A percentile compares a stretch with the other conserved stretches of the same genome.
Conservation (phyloP, 2,329 filamentous ascomycete species). For the Ophiostoma montium region DNA sequence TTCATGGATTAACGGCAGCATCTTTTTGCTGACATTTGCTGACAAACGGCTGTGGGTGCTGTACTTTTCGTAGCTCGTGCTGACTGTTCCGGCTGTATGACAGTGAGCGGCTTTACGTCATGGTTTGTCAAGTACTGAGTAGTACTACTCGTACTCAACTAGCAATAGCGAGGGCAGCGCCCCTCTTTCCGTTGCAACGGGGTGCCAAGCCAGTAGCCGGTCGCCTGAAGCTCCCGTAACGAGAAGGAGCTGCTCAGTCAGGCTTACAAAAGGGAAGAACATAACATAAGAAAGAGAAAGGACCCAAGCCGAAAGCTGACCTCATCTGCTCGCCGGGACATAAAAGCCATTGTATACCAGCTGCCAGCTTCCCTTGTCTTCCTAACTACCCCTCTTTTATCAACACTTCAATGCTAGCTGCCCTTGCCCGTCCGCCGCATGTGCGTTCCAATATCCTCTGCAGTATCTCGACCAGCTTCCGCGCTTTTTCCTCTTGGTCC, state of each 20-base stretch:
- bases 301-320: too few species aligned
- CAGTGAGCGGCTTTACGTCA: slow-evolving; percentile 8
- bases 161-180: not conserved
- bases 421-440: slow-evolving; percentile 6
- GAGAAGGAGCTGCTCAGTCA: too few species aligned
- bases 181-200: too few species aligned
- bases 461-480: not conserved
- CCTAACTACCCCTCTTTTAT: not conserved
- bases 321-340: too few species aligned
- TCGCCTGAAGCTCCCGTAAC: too few species aligned
- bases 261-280: too few species aligned
- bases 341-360: not conserved
- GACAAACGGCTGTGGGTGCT: not conserved
- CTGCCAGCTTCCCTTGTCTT: not conserved
- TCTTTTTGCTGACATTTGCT: not conserved
- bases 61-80: not conserved
- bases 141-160: too few species aligned
- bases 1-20: not conserved
- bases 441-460: slow-evolving; percentile 3
- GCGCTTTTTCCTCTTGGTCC: not conserved
- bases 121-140: slow-evolving; percentile 10
- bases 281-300: too few species aligned
- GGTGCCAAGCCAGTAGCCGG: too few species aligned
- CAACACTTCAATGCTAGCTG: slow-evolving; percentile 5
- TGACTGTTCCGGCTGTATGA: not conserved